These are phyloP conservation scores for Hypsizygus ulmarius DNA, from an alignment of 1,284 basidiomycete species.

Conservation along the genomic window DNA sequence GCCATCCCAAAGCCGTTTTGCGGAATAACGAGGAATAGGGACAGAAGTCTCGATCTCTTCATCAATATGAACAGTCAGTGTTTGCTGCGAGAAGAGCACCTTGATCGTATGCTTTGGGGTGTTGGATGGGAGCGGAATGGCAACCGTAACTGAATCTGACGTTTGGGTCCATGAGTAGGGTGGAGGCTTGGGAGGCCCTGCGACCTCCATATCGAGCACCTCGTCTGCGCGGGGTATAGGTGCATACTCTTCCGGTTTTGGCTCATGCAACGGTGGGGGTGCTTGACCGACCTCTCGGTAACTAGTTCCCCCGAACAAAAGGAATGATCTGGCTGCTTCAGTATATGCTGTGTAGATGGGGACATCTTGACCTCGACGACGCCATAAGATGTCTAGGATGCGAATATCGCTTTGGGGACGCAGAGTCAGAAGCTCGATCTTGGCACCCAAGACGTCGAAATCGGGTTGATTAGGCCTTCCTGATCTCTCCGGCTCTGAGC, in stretches of 20 bases:
- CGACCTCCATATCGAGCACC: slow-evolving; percentile 39
- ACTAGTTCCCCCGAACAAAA: slow-evolving; percentile 55
- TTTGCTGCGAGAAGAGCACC: slow-evolving; percentile 62
- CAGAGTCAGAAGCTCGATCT: slow-evolving; percentile 43
- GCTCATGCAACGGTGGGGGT: slow-evolving; percentile 43
- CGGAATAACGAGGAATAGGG: slow-evolving; percentile 57
- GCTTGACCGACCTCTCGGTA: slow-evolving; percentile 43
- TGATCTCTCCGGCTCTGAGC: background rate
- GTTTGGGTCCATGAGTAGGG: slow-evolving; percentile 94
- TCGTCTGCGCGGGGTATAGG: slow-evolving; percentile 65
- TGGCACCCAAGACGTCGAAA: slow-evolving; percentile 65
- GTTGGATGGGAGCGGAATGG: slow-evolving; percentile 74
- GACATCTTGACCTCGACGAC: slow-evolving; percentile 65
- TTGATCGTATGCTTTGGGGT: slow-evolving; percentile 64
- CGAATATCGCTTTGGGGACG: slow-evolving; percentile 30
- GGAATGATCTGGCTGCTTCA: slow-evolving; percentile 41
- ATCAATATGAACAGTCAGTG: slow-evolving; percentile 65
- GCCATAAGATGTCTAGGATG: slow-evolving; percentile 62
- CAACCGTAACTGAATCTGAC: slow-evolving; percentile 76
- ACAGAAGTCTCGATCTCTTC: slow-evolving; percentile 33
- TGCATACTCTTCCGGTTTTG: slow-evolving; percentile 60
- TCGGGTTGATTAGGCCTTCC: slow-evolving; percentile 21
- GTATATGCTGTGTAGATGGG: slow-evolving; percentile 63
- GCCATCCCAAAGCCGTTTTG: slow-evolving; percentile 71
- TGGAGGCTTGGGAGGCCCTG: slow-evolving; percentile 44